Evolutionary conservation across 1,284 basidiomycete species (phyloP), one percentile per base, ranked within the genome.

Genomic region (Microbotryum intermedium): DNA sequence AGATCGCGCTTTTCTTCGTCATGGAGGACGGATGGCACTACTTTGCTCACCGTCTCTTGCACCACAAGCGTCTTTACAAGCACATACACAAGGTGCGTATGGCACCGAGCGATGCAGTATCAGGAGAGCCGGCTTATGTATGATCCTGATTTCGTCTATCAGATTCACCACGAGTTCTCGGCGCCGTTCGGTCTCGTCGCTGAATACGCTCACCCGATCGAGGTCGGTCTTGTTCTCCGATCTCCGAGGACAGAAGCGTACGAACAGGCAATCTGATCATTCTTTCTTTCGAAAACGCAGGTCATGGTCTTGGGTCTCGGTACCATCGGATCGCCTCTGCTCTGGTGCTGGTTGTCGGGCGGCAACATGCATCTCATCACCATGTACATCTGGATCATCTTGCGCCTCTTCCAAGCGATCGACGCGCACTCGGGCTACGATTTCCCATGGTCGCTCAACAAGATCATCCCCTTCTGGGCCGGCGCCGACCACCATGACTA

Each of bases 131-230:
- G n/a, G n/a, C n/a, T n/a, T n/a, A n/a, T n/a, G n/a, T n/a, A n/a
- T n/a, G n/a, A n/a, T n/a, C n/a, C n/a, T n/a, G n/a, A n/a, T n/a
- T n/a, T n/a, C n/a, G n/a, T n/a, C n/a, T n/a, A n/a, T n/a, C 34
- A 39, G 34, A 39, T 73, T n/a, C 71, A 97, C 77, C 94, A 97
- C 83, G 92, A 95, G 74, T 97, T 93, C 77, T 88, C 88, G 23
- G 93, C 94, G 23, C 94, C 94, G 0, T 97, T 97, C 73, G 94
- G 94, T 71, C 84, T 98, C 52, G 92, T 94, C 9, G 94, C 95
- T 16, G 95, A 98, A 77, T 98, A 97, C 66, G 77, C 77, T 4
- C 77, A 78, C 67, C 77, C 77, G 34, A 70, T 77, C 55, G 77
- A 78, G 67, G 74, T 77, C 21, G 51, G 72, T 77, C 39, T 72